Percentiles rank a stretch among this genome's conserved stretches.
These are phyloP conservation scores for Metschnikowia matae DNA, from an alignment of 805 yeast genomes.

Conservation along the genomic window DNA sequence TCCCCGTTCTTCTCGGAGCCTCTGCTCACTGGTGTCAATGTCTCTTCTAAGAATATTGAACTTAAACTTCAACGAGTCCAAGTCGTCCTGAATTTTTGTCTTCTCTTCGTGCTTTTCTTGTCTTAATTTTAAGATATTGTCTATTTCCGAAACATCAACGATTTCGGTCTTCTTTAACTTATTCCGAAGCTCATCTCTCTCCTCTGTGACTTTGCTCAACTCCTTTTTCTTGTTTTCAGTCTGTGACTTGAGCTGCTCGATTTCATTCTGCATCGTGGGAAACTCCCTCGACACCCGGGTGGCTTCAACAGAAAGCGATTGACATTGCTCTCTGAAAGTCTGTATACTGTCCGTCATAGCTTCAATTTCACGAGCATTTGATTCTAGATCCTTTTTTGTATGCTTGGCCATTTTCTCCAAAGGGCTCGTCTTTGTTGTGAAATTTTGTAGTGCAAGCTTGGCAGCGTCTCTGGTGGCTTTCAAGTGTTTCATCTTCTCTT, in stretches of 20 bases:
- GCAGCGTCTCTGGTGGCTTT: slow-evolving; percentile 35
- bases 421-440: slow-evolving; percentile 24
- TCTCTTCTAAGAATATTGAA: slow-evolving; percentile 8
- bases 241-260: slow-evolving; percentile 12
- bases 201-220: slow-evolving; percentile 9
- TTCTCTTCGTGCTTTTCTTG: slow-evolving; percentile 15
- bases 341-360: slow-evolving; percentile 1
- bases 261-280: slow-evolving; percentile 9
- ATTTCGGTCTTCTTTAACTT: slow-evolving; percentile 6
- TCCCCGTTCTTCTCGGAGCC: slow-evolving; percentile 11
- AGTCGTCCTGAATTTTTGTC: slow-evolving; percentile 28
- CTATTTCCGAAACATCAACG: slow-evolving; percentile 9
- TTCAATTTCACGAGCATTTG: neutral
- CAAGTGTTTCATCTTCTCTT: slow-evolving; percentile 27
- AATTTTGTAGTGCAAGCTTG: slow-evolving; percentile 27
- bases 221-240: slow-evolving; percentile 13
- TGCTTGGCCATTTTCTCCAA: slow-evolving; percentile 12
- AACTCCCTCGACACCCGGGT: neutral
- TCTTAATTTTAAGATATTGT: slow-evolving; percentile 5
- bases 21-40: slow-evolving; percentile 7
- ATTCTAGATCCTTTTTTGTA: neutral
- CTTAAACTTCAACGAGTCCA: slow-evolving; percentile 8
- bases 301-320: slow-evolving; percentile 3
- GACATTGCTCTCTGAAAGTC: slow-evolving; percentile 2
- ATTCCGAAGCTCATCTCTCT: slow-evolving; percentile 8